Evolutionary conservation across 495 filamentous ascomycete genomes (phyloP).

Genomic region (Penicillium psychrofluorescens): DNA sequence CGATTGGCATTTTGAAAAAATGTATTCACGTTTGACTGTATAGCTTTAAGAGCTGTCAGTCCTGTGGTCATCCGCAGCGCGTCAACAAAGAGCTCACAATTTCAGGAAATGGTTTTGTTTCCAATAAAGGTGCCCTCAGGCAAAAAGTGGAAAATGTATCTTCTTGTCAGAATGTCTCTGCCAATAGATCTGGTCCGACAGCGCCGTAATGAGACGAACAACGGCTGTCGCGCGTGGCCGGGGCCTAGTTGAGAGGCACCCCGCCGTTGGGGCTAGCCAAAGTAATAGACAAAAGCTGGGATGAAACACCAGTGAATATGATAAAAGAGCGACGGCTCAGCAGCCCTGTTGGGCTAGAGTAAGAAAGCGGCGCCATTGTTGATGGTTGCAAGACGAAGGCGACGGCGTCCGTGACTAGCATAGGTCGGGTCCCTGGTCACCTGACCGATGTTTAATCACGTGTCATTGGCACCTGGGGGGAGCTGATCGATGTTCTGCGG

Average conservation of each 20-base stretch:
- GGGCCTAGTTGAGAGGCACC: conserved; percentile 48
- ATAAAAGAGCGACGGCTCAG: conserved; percentile 9
- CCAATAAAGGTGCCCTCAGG: too few species aligned
- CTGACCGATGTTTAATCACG: too few species aligned
- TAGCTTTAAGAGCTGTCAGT: not conserved
- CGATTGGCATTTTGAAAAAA: conserved; percentile 36
- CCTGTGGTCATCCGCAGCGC: too few species aligned
- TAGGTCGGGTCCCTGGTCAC: too few species aligned
- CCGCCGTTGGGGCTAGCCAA: conserved; percentile 69
- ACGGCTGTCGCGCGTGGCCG: conserved; percentile 12
- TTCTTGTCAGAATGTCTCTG: not conserved
- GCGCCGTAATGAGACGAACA: conserved; percentile 26
- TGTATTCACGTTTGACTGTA: conserved; percentile 5
- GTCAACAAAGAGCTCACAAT: too few species aligned
- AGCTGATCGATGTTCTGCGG: too few species aligned
- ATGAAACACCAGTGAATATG: not conserved
- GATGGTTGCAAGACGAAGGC: conserved; percentile 1
- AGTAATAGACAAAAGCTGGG: conserved; percentile 31
- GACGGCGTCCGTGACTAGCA: not conserved
- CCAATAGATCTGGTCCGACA: conserved; percentile 1
- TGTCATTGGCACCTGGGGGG: not conserved
- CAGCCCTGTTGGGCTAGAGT: conserved; percentile 23
- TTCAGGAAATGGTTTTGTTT: too few species aligned
- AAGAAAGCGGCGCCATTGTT: conserved; percentile 23
- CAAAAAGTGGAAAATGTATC: too few species aligned